Evolutionary conservation across 1,284 basidiomycete genomes (phyloP).

Genomic region (Ceratobasidium theobromae): DNA sequence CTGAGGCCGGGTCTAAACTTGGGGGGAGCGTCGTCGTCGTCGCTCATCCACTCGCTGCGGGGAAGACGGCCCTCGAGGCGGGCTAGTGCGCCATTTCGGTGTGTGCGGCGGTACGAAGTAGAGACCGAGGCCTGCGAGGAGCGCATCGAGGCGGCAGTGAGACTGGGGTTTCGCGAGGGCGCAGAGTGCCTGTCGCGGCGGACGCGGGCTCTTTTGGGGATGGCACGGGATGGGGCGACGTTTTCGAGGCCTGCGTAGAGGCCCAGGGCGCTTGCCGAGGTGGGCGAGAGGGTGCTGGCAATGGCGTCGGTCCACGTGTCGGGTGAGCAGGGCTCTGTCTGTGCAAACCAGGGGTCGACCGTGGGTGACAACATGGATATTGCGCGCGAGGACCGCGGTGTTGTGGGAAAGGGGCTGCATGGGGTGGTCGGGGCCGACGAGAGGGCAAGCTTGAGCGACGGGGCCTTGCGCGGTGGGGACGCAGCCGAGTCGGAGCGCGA

Average conservation of each 20-base stretch:
- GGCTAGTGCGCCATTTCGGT: constrained; percentile 31
- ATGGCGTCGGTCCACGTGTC: constrained; percentile 1
- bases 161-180: constrained; percentile 13
- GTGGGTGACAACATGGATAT: constrained; percentile 12
- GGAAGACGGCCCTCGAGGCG: constrained; percentile 20
- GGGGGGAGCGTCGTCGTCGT: constrained; percentile 2
- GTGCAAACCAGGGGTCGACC: constrained; percentile 1
- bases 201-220: constrained; percentile 4
- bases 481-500: constrained; percentile 8
- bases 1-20: not conserved
- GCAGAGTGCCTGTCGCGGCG: constrained; percentile 9
- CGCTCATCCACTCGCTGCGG: constrained; percentile 30
- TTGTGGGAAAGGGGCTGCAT: constrained; percentile 14
- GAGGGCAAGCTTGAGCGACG: constrained; percentile 9
- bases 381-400: constrained; percentile 2
- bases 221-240: not conserved
- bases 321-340: not conserved
- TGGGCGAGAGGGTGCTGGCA: not conserved
- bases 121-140: constrained; percentile 9
- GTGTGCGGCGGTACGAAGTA: constrained; percentile 6
- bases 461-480: not conserved
- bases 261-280: constrained; percentile 9
- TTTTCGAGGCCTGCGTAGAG: not conserved
- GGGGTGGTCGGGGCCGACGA: constrained; percentile 18
- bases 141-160: constrained; percentile 7